Base-by-base conservation (phyloP, 371 early-diverging fungal species). In the Mucor lusitanicus region DNA sequence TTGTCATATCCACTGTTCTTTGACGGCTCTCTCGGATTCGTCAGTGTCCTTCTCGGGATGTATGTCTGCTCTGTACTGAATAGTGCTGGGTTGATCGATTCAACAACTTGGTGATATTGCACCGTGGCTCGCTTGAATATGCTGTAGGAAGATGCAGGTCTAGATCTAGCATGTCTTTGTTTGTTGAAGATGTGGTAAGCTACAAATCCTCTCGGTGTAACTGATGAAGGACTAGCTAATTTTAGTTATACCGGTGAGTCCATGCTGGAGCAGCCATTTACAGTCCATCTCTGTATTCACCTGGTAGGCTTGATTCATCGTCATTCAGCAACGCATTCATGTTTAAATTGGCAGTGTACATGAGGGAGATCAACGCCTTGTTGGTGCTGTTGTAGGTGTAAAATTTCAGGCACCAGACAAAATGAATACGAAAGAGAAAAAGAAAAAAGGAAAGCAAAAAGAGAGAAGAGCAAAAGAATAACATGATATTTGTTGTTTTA, bases 1-100 rank as follows among this genome's bases (percentile, higher is more conserved):
- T 74, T 74, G 32, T 74, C 74, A 39, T 62, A 65, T 4, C 74
- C 74, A 55, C 58, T 53, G 21, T 74, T 74, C 19, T 67, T 74
- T 17, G 71, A 63, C 21, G 74, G 68, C 56, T 62, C 65, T n/a
- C 59, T 61, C 13, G 74, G 74, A 33, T 67, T 35, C 5, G 74
- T 74, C 6, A 74, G 30, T 35, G 71, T 67, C 53, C 74, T 67
- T 44, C 53, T 70, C 0, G 72, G 72, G 61, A 68, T 68, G 62
- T 40, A 56, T 21, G 68, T 25, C 15, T 42, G 33, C 3, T 64
- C 68, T 15, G 48, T 46, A 23, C 40, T 62, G 40, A 64, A 71
- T n/a, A n/a, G n/a, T 15, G 13, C n/a, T 37, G 72, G 72, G 21
- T 69, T 55, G 3, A 28, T 61, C 9, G 37, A 61, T 28, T 61